These are phyloP conservation scores for Diaporthe aspalathi DNA, from an alignment of 2,329 filamentous ascomycete genomes.

Conservation along the genomic window DNA sequence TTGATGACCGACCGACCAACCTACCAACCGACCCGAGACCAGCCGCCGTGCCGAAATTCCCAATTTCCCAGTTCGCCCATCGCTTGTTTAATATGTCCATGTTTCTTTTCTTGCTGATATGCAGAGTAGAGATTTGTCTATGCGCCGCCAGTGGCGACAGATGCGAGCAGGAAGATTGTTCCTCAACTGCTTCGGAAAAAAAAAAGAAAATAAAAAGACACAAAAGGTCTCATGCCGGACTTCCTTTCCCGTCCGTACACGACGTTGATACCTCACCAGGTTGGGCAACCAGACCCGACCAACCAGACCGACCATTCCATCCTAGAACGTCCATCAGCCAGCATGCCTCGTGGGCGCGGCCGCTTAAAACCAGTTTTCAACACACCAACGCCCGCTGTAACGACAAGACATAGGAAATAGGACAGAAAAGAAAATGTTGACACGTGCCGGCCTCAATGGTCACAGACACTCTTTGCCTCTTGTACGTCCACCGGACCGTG, in stretches of 20 bases:
- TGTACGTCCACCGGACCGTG: constrained; percentile 2
- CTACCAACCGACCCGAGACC: constrained; percentile 11
- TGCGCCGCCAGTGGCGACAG: constrained; percentile 40
- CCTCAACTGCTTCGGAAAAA: constrained; percentile 32
- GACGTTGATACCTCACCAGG: constrained; percentile 7
- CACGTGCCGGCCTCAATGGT: constrained; percentile 12
- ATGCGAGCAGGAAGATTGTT: constrained; percentile 35
- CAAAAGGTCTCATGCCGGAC: not conserved
- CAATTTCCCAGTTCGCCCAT: constrained; percentile 11
- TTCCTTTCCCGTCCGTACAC: not conserved
- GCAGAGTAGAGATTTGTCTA: constrained; percentile 65
- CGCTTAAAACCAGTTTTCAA: constrained; percentile 16
- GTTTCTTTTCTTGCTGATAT: constrained; percentile 46
- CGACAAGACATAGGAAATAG: constrained; percentile 37
- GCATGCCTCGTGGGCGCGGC: constrained; percentile 34
- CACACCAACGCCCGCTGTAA: constrained; percentile 32
- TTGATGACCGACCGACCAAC: constrained; percentile 6
- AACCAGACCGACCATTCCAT: constrained; percentile 4
- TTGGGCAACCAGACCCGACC: constrained; percentile 24
- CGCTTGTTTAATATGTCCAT: constrained; percentile 34
- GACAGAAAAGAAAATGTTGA: constrained; percentile 10
- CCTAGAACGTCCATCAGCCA: constrained; percentile 26
- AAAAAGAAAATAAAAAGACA: constrained; percentile 41
- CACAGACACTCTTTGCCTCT: constrained; percentile 7
- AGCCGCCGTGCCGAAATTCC: constrained; percentile 2